Percentiles rank a stretch among this genome's conserved stretches.
Evolutionary conservation across 192 early-diverging fungal species (phyloP).

Genomic region (Rhizoclosmatium sp.): DNA sequence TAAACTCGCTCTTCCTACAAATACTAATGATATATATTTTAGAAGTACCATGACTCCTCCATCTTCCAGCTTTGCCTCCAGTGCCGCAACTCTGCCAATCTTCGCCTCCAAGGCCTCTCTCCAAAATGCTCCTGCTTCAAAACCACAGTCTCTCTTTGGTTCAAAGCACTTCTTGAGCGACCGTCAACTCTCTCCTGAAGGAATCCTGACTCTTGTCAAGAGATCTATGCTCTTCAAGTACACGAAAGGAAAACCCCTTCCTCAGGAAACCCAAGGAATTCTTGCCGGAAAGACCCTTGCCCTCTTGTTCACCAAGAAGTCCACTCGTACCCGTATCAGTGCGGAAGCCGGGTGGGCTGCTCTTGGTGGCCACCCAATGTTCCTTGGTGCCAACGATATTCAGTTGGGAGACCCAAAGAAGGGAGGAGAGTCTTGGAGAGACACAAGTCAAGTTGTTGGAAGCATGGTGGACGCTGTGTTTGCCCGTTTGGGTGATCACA

Average conservation of each 20-base stretch:
- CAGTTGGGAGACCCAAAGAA: constrained; percentile 71
- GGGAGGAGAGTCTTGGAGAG: constrained; percentile 92
- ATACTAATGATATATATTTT: no score
- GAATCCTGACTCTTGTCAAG: constrained; percentile 80
- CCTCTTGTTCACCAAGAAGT: constrained; percentile 94
- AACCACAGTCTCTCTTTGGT: neutral
- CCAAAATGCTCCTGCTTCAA: neutral
- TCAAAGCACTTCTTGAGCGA: constrained; percentile 77
- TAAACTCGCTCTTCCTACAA: no score
- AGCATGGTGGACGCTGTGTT: constrained; percentile 97
- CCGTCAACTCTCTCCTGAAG: constrained; percentile 78
- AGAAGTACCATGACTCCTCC: no score
- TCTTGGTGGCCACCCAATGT: constrained; percentile 95
- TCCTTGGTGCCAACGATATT: constrained; percentile 93
- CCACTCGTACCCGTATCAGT: constrained; percentile 95
- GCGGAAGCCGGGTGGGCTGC: constrained; percentile 91
- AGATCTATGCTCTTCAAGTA: constrained; percentile 84
- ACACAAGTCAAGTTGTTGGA: constrained; percentile 89
- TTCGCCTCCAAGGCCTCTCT: neutral
- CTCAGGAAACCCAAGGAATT: neutral
- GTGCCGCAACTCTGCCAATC: neutral
- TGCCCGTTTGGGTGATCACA: constrained; percentile 89
- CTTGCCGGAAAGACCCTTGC: constrained; percentile 84
- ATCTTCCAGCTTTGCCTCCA: no score
- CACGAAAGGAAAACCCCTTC: neutral